Evolutionary conservation across 495 filamentous ascomycete species (phyloP).

Genomic region (Cercophora samala): DNA sequence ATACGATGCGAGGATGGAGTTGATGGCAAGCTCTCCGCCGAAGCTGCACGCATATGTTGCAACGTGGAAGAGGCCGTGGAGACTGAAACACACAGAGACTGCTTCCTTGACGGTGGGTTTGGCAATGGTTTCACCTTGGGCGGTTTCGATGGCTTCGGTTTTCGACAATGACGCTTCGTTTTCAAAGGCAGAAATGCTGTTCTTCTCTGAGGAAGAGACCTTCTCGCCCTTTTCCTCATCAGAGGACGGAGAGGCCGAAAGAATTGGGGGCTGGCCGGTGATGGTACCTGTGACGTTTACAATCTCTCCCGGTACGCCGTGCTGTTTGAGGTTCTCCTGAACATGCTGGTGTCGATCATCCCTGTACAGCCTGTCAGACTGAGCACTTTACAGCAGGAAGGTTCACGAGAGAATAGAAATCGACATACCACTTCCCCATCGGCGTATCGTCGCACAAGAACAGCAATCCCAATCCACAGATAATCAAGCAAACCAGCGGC

Average conservation of each 20-base stretch:
- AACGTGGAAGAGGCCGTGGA: constrained; percentile 64
- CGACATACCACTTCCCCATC: constrained; percentile 61
- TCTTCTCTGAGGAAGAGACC: not conserved
- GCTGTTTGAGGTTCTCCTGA: constrained; percentile 15
- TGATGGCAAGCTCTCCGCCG: constrained; percentile 81
- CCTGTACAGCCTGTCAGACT: not conserved
- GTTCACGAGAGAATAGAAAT: not conserved
- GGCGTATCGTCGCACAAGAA: constrained; percentile 80
- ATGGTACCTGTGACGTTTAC: constrained; percentile 56
- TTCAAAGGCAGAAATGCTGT: not conserved
- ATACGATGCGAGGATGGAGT: constrained; percentile 76
- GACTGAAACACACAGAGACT: constrained; percentile 47
- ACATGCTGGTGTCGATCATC: constrained; percentile 17
- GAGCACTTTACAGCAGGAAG: not conserved
- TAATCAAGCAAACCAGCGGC: constrained; percentile 71
- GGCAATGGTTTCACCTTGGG: constrained; percentile 61
- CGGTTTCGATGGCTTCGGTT: constrained; percentile 42
- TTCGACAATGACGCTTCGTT: not conserved
- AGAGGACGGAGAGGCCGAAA: constrained; percentile 15
- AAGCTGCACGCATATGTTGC: constrained; percentile 82
- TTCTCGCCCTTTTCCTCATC: constrained; percentile 10
- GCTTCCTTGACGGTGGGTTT: constrained; percentile 63
- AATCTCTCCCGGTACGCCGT: constrained; percentile 28
- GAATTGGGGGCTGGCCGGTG: constrained; percentile 44
- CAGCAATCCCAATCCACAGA: constrained; percentile 64